These are phyloP conservation scores for Ilex aquifolium DNA, from an alignment of 257 asterid species.

Conservation along the genomic window DNA sequence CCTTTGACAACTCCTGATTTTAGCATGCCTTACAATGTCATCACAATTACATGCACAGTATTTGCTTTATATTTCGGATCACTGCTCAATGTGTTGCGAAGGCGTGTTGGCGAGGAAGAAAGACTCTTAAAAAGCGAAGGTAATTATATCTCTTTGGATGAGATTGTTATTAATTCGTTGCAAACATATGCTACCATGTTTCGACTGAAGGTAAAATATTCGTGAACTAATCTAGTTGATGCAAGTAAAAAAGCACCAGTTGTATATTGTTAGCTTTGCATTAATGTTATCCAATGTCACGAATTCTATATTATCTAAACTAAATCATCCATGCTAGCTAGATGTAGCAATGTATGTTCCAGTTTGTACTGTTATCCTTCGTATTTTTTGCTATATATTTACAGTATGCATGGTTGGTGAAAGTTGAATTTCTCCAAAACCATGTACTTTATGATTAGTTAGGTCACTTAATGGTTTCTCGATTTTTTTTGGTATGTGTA, in stretches of 20 bases:
- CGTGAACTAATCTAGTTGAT: neutral
- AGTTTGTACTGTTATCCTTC: too few relatives aligned
- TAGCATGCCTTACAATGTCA: conserved; percentile 99
- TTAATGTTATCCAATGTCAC: neutral
- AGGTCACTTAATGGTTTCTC: too few relatives aligned
- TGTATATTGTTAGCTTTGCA: neutral
- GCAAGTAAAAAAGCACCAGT: neutral
- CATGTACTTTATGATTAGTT: too few relatives aligned
- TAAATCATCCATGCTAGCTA: too few relatives aligned
- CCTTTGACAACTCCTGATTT: conserved; percentile 99
- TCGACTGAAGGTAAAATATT: neutral
- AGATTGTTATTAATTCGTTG: neutral
- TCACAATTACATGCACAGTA: conserved; percentile 93
- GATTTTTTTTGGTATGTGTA: too few relatives aligned
- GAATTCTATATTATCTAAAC: too few relatives aligned
- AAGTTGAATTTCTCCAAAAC: too few relatives aligned
- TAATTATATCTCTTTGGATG: conserved; percentile 10
- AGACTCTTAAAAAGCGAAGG: conserved; percentile 65
- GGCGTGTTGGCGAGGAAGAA: conserved; percentile 82
- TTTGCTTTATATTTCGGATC: conserved; percentile 96
- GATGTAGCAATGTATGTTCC: too few relatives aligned
- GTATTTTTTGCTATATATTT: too few relatives aligned
- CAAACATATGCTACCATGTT: too few relatives aligned
- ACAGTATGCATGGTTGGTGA: too few relatives aligned
- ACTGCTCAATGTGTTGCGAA: conserved; percentile 75